Conservation (phyloP, 495 filamentous ascomycete genomes). For the Hyphodiscus hymeniophilus region DNA sequence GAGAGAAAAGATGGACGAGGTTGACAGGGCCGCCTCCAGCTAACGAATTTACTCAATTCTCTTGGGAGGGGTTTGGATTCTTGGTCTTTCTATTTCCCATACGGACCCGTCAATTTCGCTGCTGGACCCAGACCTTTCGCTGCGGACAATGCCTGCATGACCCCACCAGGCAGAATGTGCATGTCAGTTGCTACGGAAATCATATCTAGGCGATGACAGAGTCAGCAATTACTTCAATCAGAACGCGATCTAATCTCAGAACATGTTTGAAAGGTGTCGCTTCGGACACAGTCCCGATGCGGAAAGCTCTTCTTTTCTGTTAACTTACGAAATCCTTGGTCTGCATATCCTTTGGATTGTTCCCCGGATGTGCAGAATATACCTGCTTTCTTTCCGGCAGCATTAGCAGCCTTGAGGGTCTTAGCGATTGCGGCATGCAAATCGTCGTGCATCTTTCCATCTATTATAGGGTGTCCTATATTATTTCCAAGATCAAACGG, state of each 20-base stretch:
- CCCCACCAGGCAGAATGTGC: slow-evolving; percentile 38
- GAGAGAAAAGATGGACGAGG: slow-evolving; percentile 58
- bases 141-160: slow-evolving; percentile 33
- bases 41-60: too few species aligned
- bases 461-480: slow-evolving; percentile 61
- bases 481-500: slow-evolving; percentile 73
- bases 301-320: too few species aligned
- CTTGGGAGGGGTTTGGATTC: too few species aligned
- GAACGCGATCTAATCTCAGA: too few species aligned
- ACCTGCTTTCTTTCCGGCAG: slow-evolving; percentile 64
- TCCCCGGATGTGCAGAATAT: slow-evolving; percentile 67
- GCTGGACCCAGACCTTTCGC: slow-evolving; percentile 35
- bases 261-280: too few species aligned
- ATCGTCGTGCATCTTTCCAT: slow-evolving; percentile 53
- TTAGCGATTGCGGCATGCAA: slow-evolving; percentile 59
- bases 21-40: slow-evolving; percentile 26
- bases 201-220: too few species aligned
- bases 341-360: slow-evolving; percentile 52
- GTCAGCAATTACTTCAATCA: too few species aligned
- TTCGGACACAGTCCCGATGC: too few species aligned
- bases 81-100: slow-evolving; percentile 20
- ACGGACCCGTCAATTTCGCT: slow-evolving; percentile 24
- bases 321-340: slow-evolving; percentile 67
- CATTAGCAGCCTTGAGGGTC: slow-evolving; percentile 52
- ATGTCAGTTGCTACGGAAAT: slow-evolving; percentile 57